Evolutionary conservation across 805 yeast genomes (phyloP), one percentile per base, ranked within the genome.

Genomic region (Ogataea angusta): DNA sequence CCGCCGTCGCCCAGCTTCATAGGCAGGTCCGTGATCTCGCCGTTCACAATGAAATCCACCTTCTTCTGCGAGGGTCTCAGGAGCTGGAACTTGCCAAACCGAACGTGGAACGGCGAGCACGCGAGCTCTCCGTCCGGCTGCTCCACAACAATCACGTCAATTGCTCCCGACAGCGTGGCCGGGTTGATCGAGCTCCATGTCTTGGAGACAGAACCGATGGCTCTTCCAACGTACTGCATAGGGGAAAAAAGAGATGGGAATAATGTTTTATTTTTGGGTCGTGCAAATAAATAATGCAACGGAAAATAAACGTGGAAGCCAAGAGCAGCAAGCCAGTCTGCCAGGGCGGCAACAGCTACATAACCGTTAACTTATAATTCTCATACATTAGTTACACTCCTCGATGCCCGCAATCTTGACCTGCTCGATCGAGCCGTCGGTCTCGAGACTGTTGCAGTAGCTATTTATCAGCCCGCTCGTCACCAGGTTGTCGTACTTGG

Each of bases 1-100:
- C 99, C 99, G 6, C 95, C 96, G 46, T 93, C 99, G 12, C 96
- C 95, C 32, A 93, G 68, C 62, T 93, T 93, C 98, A 93, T 93
- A 7, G 96, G 96, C 34, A 91, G 67, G 51, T 86, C 82, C 0
- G 95, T 84, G 33, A 79, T 72, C 45, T 74, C 74, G 26, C 84
- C 97, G 64, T 93, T 93, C 28, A 93, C 95, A 30, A 78, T 75
- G 49, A 93, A 82, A 42, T 85, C 95, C 39, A 91, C 95, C 60
- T 87, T 90, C 69, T 91, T 93, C 62, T 93, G 96, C 14, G 95
- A 85, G 10, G 99, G 99, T 57, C 95, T 79, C 45, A 93, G 69
- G 48, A 93, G 73, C 53, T 90, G 95, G 63, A 93, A 86, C 66
- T 88, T 90, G 17, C 99, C 99, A 66, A 93, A 93, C 41, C 99